phyloP scores from a whole-genome alignment of 805 yeast genomes.

The Pichia paraexigua region DNA sequence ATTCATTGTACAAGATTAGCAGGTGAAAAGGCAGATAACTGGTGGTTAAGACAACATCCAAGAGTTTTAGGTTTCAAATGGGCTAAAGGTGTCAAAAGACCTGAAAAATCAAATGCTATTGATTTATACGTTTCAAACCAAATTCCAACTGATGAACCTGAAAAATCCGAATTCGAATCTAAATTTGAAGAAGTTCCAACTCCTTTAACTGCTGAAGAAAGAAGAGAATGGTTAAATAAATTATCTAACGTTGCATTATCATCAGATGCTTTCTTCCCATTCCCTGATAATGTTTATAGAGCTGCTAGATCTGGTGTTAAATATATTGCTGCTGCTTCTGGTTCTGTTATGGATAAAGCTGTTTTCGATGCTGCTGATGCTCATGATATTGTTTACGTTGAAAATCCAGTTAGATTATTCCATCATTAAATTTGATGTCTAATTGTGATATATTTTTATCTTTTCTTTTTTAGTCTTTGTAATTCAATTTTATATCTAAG shows the following conservation, averaged over 20 bases:
- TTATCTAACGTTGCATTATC: constrained; percentile 83
- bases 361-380: constrained; percentile 95
- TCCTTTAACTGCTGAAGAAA: constrained; percentile 77
- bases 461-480: not conserved
- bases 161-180: constrained; percentile 83
- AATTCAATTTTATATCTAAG: not conserved
- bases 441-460: not conserved
- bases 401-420: constrained; percentile 95
- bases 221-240: constrained; percentile 77
- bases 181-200: constrained; percentile 79
- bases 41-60: constrained; percentile 99
- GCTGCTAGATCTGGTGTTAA: constrained; percentile 96
- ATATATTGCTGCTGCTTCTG: constrained; percentile 93
- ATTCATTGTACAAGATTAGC: constrained; percentile 99
- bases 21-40: constrained; percentile 98
- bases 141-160: constrained; percentile 88
- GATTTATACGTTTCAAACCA: constrained; percentile 89
- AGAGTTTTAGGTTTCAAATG: constrained; percentile 86
- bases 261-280: constrained; percentile 99
- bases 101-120: constrained; percentile 96
- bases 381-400: constrained; percentile 82
- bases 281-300: constrained; percentile 98
- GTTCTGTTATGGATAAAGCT: constrained; percentile 95
- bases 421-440: constrained; percentile 60
- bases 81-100: constrained; percentile 98